Conservation (phyloP, 192 early-diverging fungal species). For the Phycomyces blakesleeanus region DNA sequence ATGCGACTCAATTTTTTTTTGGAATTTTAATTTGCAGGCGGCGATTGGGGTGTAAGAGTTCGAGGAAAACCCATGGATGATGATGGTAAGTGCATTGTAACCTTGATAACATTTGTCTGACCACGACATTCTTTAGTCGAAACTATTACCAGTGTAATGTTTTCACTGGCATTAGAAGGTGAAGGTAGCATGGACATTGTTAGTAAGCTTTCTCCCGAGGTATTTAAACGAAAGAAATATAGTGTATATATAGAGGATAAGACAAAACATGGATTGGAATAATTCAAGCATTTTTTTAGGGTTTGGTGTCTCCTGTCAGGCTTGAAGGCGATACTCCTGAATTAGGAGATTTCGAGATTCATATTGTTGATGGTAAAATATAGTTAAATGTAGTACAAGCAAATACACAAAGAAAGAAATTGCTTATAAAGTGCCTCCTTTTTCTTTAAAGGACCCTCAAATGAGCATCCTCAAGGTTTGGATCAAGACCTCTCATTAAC, state of each 20-base stretch:
- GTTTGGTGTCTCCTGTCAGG: slow-evolving; percentile 30
- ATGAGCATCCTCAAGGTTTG: slow-evolving; percentile 11
- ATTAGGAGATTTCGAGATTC: slow-evolving; percentile 69
- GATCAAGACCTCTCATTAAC: slow-evolving; percentile 30
- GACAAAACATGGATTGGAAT: background rate
- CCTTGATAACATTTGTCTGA: background rate
- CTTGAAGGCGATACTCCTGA: slow-evolving; percentile 59
- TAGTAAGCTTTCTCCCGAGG: slow-evolving; percentile 24
- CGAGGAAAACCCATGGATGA: slow-evolving; percentile 58
- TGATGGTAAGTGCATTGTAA: slow-evolving; percentile 27
- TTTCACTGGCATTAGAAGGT: slow-evolving; percentile 79
- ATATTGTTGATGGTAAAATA: slow-evolving; percentile 54
- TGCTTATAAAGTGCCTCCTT: background rate
- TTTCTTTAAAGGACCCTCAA: slow-evolving; percentile 7
- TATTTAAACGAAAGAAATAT: background rate
- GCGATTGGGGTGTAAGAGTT: slow-evolving; percentile 77
- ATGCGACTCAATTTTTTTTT: too few relatives aligned
- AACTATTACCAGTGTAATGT: slow-evolving; percentile 56
- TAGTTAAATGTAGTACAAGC: background rate
- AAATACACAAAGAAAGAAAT: background rate
- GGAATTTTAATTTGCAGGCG: too few relatives aligned
- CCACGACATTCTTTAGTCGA: slow-evolving; percentile 14
- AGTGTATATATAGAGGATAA: too few relatives aligned
- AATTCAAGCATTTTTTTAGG: slow-evolving; percentile 15
- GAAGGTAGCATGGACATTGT: slow-evolving; percentile 55